These are phyloP conservation scores for Nicotiana sylvestris DNA, from an alignment of 257 asterid species.

Conservation along the genomic window DNA sequence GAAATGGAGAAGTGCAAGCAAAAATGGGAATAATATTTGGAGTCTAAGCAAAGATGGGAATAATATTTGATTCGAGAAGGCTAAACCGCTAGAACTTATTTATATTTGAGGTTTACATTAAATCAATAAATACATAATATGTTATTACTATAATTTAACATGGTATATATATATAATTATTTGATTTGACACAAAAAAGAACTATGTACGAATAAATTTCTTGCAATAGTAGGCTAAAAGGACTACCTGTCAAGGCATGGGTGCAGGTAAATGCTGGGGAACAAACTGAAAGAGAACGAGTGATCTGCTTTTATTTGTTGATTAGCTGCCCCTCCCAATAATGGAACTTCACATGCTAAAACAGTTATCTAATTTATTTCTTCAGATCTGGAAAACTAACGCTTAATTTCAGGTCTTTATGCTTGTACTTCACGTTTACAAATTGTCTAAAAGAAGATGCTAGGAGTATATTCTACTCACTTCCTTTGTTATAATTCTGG, in stretches of 20 bases:
- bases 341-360: conserved; percentile 4
- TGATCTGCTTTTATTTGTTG: not conserved
- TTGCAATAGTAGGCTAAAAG: not conserved
- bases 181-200: no score
- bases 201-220: no score
- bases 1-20: not conserved
- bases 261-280: not conserved
- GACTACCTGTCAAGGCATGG: not conserved
- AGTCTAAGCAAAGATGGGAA: not conserved
- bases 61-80: not conserved
- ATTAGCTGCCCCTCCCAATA: not conserved
- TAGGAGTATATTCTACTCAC: not conserved
- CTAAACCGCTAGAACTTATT: not conserved
- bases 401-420: not conserved
- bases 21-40: not conserved
- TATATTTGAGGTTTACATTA: not conserved
- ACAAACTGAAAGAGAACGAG: not conserved
- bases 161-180: no score
- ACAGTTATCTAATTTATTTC: not conserved
- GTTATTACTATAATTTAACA: no score
- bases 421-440: not conserved
- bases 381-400: not conserved
- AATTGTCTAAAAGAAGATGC: not conserved
- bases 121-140: not conserved
- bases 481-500: not conserved